phyloP scores from a whole-genome alignment of 164 flowering plant species.

The Echeveria elegans region DNA sequence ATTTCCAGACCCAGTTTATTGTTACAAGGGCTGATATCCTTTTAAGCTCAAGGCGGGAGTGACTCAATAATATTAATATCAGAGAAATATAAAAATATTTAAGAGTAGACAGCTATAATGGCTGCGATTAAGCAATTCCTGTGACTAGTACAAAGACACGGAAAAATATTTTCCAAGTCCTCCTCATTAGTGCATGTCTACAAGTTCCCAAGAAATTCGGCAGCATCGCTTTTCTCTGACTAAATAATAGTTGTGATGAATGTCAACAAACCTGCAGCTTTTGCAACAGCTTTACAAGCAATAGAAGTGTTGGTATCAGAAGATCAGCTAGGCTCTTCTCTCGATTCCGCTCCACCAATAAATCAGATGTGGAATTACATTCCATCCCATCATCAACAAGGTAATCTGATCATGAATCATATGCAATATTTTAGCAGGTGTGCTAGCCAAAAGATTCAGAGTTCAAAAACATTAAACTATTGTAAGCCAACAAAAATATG shows the following conservation, averaged over 20 bases:
- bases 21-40: not conserved
- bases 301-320: constrained; percentile 62
- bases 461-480: not conserved
- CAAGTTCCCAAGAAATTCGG: not conserved
- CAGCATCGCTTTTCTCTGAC: not conserved
- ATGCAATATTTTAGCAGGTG: constrained; percentile 1
- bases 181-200: not conserved
- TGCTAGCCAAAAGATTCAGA: not conserved
- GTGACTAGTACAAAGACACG: not conserved
- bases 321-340: constrained; percentile 81
- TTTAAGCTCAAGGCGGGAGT: not conserved
- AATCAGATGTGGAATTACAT: constrained; percentile 78
- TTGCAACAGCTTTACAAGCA: constrained; percentile 63
- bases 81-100: too few species aligned
- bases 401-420: constrained; percentile 48
- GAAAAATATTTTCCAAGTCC: not conserved
- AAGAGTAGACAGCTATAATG: not conserved
- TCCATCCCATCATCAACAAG: constrained; percentile 97
- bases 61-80: not conserved
- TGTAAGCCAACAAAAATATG: not conserved
- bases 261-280: constrained; percentile 59
- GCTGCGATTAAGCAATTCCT: not conserved
- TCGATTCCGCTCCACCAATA: constrained; percentile 80
- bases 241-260: not conserved
- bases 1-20: not conserved